Conservation (phyloP, 139 green algal species). For the Volvox africanus region DNA sequence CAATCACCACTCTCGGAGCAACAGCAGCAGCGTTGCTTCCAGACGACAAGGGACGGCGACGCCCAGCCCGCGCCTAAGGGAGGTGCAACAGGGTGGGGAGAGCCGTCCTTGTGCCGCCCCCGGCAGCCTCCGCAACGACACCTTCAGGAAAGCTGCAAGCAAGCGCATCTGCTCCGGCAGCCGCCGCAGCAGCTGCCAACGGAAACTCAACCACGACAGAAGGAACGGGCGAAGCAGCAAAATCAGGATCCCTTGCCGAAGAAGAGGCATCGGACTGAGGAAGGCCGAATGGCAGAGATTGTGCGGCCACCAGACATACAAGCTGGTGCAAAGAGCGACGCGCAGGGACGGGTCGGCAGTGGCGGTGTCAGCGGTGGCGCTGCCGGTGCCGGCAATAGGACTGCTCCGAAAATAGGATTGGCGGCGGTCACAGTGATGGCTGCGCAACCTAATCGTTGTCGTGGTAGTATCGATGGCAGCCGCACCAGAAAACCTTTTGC, state of each 20-base stretch:
- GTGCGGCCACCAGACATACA: not conserved
- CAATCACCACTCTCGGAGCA: too few species aligned
- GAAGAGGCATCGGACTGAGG: not conserved
- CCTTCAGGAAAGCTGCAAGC: not conserved
- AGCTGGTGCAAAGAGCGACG: not conserved
- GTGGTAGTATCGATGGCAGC: too few species aligned
- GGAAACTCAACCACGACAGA: not conserved
- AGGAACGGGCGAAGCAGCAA: not conserved
- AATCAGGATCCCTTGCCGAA: not conserved
- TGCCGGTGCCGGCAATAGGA: not conserved
- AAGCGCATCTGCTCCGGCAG: not conserved
- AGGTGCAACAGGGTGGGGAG: too few species aligned
- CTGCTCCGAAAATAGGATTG: not conserved
- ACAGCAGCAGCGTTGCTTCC: too few species aligned
- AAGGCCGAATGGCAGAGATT: not conserved
- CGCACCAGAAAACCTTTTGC: too few species aligned
- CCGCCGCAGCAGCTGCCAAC: not conserved
- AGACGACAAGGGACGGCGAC: too few species aligned
- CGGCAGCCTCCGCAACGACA: not conserved
- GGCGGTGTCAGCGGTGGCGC: not conserved
- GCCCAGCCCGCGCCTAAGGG: too few species aligned
- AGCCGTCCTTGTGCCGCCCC: not conserved
- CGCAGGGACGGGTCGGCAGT: not conserved
- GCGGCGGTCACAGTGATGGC: not conserved
- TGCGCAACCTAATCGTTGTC: too few species aligned